Percentiles rank a stretch among this genome's conserved stretches.
phyloP scores from a whole-genome alignment of 495 filamentous ascomycete genomes.

The Trichoderma virens region DNA sequence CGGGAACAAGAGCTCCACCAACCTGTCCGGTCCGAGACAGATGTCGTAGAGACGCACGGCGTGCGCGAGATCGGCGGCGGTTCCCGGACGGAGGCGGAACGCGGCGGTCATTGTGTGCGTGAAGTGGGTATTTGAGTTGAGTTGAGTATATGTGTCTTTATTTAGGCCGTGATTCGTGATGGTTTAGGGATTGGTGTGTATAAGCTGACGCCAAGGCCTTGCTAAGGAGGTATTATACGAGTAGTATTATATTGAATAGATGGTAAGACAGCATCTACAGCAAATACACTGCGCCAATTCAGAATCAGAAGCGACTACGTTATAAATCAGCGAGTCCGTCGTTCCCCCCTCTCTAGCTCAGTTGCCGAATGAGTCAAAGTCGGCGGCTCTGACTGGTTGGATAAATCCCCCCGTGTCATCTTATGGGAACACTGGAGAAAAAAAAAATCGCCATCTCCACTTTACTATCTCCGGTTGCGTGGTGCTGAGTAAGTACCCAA shows the following conservation, averaged over 20 bases:
- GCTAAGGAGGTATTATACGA: too few relatives aligned
- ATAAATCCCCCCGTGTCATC: not conserved
- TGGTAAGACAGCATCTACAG: not conserved
- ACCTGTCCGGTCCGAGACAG: not conserved
- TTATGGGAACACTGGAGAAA: not conserved
- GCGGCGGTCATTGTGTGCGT: not conserved
- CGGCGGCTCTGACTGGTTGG: not conserved
- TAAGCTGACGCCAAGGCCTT: too few relatives aligned
- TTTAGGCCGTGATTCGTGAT: too few relatives aligned
- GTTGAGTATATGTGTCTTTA: not conserved
- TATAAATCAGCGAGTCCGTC: too few relatives aligned
- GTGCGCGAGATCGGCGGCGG: not conserved
- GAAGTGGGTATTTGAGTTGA: not conserved
- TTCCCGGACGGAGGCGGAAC: conserved; percentile 7
- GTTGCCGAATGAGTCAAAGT: conserved; percentile 7
- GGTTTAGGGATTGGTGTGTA: too few relatives aligned
- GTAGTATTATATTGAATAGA: too few relatives aligned
- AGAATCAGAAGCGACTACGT: not conserved
- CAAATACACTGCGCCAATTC: not conserved
- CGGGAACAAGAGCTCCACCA: not conserved
- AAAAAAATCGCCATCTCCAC: not conserved
- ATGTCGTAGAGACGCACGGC: conserved; percentile 6
- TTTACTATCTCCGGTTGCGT: not conserved
- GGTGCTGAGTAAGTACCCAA: too few relatives aligned
- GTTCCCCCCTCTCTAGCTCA: not conserved